A percentile compares a stretch with the other conserved stretches of the same genome.
Evolutionary conservation across 768 basidiomycete species (phyloP).

Genomic region (Gloeostereum incarnatum): DNA sequence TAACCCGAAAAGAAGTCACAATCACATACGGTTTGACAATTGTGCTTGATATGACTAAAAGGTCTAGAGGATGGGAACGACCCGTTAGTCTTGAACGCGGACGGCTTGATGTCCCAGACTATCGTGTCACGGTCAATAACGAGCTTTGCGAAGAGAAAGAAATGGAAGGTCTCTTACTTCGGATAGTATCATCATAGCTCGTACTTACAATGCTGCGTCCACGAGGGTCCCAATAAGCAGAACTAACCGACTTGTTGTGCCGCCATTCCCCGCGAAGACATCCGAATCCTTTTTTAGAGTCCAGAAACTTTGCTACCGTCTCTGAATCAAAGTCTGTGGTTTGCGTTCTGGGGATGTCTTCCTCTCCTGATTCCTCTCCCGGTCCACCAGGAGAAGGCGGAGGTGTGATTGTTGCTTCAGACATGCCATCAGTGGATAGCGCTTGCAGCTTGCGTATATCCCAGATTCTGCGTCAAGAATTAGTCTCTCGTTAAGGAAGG

Average conservation of each 20-base stretch:
- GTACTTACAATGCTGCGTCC: constrained; percentile 78
- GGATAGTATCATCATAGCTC: constrained; percentile 71
- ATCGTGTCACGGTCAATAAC: constrained; percentile 68
- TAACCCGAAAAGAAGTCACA: background rate
- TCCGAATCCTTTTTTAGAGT: constrained; percentile 43
- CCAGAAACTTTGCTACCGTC: constrained; percentile 36
- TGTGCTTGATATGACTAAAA: constrained; percentile 53
- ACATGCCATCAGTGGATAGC: constrained; percentile 24
- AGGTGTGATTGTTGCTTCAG: constrained; percentile 18
- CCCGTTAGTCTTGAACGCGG: constrained; percentile 32
- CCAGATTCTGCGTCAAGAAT: constrained; percentile 51
- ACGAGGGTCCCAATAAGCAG: constrained; percentile 81
- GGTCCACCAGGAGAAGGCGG: constrained; percentile 16
- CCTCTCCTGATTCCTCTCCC: constrained; percentile 8
- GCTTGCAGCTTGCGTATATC: constrained; percentile 57
- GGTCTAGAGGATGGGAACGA: constrained; percentile 58
- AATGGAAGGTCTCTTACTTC: constrained; percentile 37
- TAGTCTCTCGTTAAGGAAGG: background rate
- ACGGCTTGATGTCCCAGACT: constrained; percentile 74
- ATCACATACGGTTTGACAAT: constrained; percentile 69
- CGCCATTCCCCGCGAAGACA: constrained; percentile 53
- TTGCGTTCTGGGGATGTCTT: constrained; percentile 1
- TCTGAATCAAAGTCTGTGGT: constrained; percentile 28
- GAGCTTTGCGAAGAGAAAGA: background rate
- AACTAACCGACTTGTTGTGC: constrained; percentile 72